Percentiles rank a stretch among this genome's conserved stretches.
These are phyloP conservation scores for Ophiosphaerella korrae DNA, from an alignment of 2,329 filamentous ascomycete species.

Conservation along the genomic window DNA sequence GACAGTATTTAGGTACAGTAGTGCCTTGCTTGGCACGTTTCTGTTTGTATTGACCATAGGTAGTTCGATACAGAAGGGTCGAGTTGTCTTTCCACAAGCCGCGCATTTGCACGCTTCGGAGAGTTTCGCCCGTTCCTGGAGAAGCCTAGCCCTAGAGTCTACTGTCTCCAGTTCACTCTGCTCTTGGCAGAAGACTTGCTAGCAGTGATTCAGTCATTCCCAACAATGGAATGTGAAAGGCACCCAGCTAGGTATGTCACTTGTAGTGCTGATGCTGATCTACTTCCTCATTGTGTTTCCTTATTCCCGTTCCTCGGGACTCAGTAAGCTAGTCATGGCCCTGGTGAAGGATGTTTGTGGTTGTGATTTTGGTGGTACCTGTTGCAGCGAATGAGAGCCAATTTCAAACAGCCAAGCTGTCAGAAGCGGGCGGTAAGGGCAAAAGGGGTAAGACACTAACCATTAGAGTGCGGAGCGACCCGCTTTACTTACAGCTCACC, in stretches of 20 bases:
- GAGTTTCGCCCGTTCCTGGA: constrained; percentile 29
- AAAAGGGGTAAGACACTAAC: constrained; percentile 29
- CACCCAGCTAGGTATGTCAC: no score
- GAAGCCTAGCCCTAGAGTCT: constrained; percentile 11
- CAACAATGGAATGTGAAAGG: no score
- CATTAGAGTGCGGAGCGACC: constrained; percentile 39
- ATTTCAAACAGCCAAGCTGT: constrained; percentile 21
- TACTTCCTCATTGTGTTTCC: no score
- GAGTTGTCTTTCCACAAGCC: constrained; percentile 14
- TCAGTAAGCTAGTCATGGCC: constrained; percentile 1
- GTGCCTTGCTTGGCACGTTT: constrained; percentile 10
- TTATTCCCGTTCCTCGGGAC: no score
- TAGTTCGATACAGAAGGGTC: constrained; percentile 1
- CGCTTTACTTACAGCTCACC: constrained; percentile 28
- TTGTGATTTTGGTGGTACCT: constrained; percentile 7
- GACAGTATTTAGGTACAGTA: not conserved
- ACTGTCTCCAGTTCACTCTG: constrained; percentile 17
- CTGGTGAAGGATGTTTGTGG: not conserved
- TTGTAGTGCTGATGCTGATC: no score
- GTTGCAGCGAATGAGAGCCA: constrained; percentile 19
- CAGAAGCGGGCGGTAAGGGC: constrained; percentile 17
- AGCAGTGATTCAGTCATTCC: no score
- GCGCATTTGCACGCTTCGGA: constrained; percentile 21
- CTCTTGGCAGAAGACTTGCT: constrained; percentile 7
- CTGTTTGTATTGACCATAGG: constrained; percentile 4